Base-by-base conservation (phyloP, 192 early-diverging fungal species). In the Phycomyces nitens region DNA sequence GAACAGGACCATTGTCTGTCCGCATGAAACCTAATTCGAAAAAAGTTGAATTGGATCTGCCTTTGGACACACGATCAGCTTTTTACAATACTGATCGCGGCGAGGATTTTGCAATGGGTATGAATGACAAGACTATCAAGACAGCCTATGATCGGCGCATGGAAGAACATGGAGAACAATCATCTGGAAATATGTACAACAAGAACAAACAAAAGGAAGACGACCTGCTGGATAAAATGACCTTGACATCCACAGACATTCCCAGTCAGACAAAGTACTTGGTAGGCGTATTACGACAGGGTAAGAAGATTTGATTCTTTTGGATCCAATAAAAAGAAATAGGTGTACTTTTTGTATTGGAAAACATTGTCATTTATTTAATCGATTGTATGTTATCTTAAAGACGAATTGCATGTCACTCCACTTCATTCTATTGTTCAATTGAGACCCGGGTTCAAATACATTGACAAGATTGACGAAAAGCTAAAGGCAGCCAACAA, bases 381-480 rank as follows among this genome's bases (percentile, higher is more conserved):
- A 39, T 23, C 47, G 61, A 56, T 61, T 24, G 49, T 51, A 41
- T 41, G 8, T 42, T 44, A n/a, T 53, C 14, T 29, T 57, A 11
- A 61, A 90, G 91, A 82, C 27, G 92, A 89, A 58, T 76, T 99
- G 60, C 96, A 99, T 66, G 60, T 99, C 58, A 92, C 92, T 5
- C 88, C 90, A 1, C 71, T 99, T 34, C 60, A 72, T 10, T 79
- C 86, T 34, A 68, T 85, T 4, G 78, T 94, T 11, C 95, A 97
- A 72, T 73, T 99, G 62, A 87, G 92, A 1, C 94, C 96, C 10
- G 89, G 85, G 21, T 84, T 99, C 41, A 88, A 86, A 59, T 96
- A 99, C 71, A 75, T 96, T 24, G 94, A 97, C 65, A 88, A 90
- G 68, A 93, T 95, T 68, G 83, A 86, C 27, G 92, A 94, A 50